phyloP scores from a whole-genome alignment of 1,284 basidiomycete species.

The Cutaneotrichosporon dermatis region DNA sequence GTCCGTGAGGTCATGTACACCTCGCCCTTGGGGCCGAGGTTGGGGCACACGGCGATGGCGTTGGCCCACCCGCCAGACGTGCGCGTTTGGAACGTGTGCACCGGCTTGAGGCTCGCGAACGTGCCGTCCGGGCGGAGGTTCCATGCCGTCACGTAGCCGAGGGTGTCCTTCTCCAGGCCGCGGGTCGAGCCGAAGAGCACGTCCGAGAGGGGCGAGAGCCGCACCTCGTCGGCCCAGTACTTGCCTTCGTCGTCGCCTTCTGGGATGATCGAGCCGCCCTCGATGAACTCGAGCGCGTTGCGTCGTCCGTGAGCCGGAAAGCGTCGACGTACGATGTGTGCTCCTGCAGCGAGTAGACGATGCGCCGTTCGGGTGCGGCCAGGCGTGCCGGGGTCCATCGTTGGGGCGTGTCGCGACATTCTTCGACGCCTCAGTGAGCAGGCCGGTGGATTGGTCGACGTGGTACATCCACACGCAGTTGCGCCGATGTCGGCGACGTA shows the following conservation, averaged over 20 bases:
- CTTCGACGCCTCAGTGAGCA: conserved; percentile 38
- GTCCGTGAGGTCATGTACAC: conserved; percentile 45
- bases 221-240: conserved; percentile 47
- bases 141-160: conserved; percentile 46
- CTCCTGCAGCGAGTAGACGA: conserved; percentile 44
- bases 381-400: conserved; percentile 49
- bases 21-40: conserved; percentile 16
- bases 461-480: conserved; percentile 49
- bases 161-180: conserved; percentile 35
- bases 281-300: conserved; percentile 18
- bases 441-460: conserved; percentile 30
- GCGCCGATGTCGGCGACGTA: conserved; percentile 45
- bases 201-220: conserved; percentile 34
- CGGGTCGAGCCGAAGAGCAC: conserved; percentile 48
- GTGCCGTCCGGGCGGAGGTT: conserved; percentile 28
- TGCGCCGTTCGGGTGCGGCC: conserved; percentile 45
- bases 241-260: conserved; percentile 6
- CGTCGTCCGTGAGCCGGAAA: conserved; percentile 13
- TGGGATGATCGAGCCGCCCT: conserved; percentile 22
- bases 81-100: conserved; percentile 37
- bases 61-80: conserved; percentile 51
- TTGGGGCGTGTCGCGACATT: conserved; percentile 41
- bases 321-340: conserved; percentile 24
- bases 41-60: conserved; percentile 45
- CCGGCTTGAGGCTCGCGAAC: conserved; percentile 6